A percentile compares a stretch with the other conserved stretches of the same genome.
phyloP scores from a whole-genome alignment of 495 filamentous ascomycete genomes.

The Platismatia glauca region DNA sequence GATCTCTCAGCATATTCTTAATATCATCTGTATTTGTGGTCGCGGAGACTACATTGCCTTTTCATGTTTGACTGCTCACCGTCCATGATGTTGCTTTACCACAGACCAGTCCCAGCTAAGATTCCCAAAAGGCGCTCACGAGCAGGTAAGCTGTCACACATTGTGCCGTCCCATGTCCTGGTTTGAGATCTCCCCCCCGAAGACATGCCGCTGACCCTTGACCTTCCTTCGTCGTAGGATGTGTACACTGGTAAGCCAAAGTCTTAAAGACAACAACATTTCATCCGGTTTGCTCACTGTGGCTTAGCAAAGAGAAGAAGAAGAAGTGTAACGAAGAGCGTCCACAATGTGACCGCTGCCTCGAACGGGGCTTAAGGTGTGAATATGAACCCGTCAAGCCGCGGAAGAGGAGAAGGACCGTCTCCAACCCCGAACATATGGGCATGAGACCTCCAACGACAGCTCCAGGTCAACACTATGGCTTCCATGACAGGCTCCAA shows the following conservation, averaged over 20 bases:
- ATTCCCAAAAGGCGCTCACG: conserved; percentile 51
- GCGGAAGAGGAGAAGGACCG: conserved; percentile 42
- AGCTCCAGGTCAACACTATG: conserved; percentile 26
- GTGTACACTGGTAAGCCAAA: conserved; percentile 48
- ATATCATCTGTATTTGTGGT: conserved; percentile 8
- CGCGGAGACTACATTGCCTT: conserved; percentile 8
- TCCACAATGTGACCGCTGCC: conserved; percentile 49
- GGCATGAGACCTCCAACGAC: conserved; percentile 26
- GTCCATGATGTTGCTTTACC: conserved; percentile 48
- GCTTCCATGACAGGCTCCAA: conserved; percentile 27
- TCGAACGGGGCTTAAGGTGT: conserved; percentile 44
- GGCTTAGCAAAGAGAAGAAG: conserved; percentile 48
- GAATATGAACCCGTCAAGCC: conserved; percentile 50
- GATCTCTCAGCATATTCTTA: conserved; percentile 3
- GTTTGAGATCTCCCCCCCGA: too few species aligned
- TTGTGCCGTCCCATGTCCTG: background rate
- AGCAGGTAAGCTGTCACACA: conserved; percentile 41
- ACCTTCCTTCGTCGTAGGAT: conserved; percentile 34
- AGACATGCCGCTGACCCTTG: conserved; percentile 15
- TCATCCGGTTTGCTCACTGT: background rate
- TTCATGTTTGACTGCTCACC: conserved; percentile 24
- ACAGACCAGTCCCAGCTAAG: conserved; percentile 48
- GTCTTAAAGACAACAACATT: conserved; percentile 8
- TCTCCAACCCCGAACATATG: conserved; percentile 26
- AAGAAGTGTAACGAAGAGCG: conserved; percentile 58